Conservation (phyloP, 108 stramenopile species). For the Nitzschia inconspicua region DNA sequence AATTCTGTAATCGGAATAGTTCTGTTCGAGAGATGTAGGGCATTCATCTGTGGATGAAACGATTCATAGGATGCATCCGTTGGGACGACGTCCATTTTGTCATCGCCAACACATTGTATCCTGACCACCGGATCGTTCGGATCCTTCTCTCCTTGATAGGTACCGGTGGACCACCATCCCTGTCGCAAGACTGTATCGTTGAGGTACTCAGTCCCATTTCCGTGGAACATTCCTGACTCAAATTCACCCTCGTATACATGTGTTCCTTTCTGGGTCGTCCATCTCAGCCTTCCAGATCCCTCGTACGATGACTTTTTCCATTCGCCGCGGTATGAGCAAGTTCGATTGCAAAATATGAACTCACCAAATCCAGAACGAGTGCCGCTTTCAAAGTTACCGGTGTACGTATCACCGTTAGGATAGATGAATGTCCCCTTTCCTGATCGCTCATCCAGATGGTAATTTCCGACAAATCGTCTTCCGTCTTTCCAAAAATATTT, state of each 20-base stretch:
- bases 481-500: constrained; percentile 40
- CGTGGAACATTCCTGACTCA: neutral
- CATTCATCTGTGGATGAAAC: too few relatives aligned
- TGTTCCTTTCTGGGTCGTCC: neutral
- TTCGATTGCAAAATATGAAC: constrained; percentile 12
- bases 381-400: constrained; percentile 11
- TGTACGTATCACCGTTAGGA: constrained; percentile 27
- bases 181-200: constrained; percentile 1
- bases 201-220: neutral
- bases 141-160: too few relatives aligned
- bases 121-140: too few relatives aligned
- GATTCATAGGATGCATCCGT: too few relatives aligned
- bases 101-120: too few relatives aligned
- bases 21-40: too few relatives aligned
- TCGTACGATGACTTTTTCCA: constrained; percentile 32
- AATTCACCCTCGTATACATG: neutral
- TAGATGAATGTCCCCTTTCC: constrained; percentile 36
- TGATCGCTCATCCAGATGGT: constrained; percentile 19
- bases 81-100: too few relatives aligned
- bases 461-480: constrained; percentile 22
- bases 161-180: neutral
- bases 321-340: constrained; percentile 26
- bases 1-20: too few relatives aligned
- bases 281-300: constrained; percentile 14
- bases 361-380: constrained; percentile 16